Evolutionary conservation across 2,329 filamentous ascomycete species (phyloP).

Genomic region (Trichophyton mentagrophytes): DNA sequence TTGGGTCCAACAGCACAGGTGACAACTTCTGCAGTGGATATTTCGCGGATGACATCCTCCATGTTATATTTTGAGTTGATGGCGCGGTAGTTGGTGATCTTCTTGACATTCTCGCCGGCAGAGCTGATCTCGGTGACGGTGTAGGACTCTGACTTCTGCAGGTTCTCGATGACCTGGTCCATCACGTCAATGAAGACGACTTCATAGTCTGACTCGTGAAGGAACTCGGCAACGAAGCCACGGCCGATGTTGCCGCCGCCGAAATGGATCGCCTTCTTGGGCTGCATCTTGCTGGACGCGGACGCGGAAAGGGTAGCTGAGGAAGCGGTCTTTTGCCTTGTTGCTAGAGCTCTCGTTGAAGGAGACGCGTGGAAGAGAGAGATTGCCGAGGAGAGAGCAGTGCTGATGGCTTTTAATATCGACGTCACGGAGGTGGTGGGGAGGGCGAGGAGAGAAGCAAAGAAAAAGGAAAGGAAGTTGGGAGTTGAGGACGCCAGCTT

Average conservation of each 20-base stretch:
- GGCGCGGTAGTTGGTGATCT: conserved; percentile 88
- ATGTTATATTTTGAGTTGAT: conserved; percentile 88
- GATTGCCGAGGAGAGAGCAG: neutral
- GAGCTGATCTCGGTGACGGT: conserved; percentile 84
- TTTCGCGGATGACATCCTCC: conserved; percentile 68
- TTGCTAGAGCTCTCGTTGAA: neutral
- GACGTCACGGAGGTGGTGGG: neutral
- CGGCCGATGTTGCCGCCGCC: conserved; percentile 78
- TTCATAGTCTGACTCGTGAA: conserved; percentile 89
- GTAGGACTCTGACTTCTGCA: conserved; percentile 68
- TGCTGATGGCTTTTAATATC: neutral
- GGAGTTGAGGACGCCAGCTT: neutral
- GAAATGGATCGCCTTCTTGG: conserved; percentile 63
- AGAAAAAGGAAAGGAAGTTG: conserved; percentile 4
- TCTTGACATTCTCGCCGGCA: conserved; percentile 66
- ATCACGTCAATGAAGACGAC: conserved; percentile 95
- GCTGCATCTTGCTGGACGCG: neutral
- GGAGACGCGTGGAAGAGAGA: neutral
- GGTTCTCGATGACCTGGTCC: conserved; percentile 63
- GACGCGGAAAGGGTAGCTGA: neutral
- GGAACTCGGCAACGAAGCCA: conserved; percentile 79
- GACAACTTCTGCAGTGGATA: conserved; percentile 75
- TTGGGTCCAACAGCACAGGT: conserved; percentile 96
- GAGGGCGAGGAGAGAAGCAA: conserved; percentile 1
- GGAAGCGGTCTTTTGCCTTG: neutral